Base-by-base conservation (phyloP, 73 alveolate species). In the Paramecium sexaurelia region DNA sequence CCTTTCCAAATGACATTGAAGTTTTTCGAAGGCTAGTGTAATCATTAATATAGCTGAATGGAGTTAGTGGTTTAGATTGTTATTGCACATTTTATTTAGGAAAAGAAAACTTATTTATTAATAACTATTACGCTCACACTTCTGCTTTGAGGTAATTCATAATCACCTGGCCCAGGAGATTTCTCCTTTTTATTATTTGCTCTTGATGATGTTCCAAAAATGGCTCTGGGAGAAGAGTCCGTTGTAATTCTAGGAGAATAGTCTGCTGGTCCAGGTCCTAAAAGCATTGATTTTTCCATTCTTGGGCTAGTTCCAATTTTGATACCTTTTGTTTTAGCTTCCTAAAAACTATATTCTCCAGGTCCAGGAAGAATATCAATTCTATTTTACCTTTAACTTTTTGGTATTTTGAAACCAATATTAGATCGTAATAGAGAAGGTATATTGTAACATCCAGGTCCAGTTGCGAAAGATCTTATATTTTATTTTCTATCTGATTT, bases 261-360 rank as follows among this genome's bases (percentile, higher is more conserved):
- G 19, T 78, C 90, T 43, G 55, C 73, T 10, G 90, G 90, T 7
- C 90, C 90, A 1, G 90, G 90, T 78, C 86, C 86, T 11, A 78
- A 33, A 6, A 32, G 0, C 73, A 29, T 24, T 10, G 68, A 29
- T 45, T 39, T 22, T 37, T 39, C 68, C 32, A 45, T 24, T 40
- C 73, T 37, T 26, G 55, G 90, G 10, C 90, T 22, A 9, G 43
- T 78, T 19, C 61, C 43, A 22, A 78, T 29, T 22, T 40, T 43
- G 0, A 78, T 24, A 22, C 90, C 75, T 24, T 45, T 78, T 7
- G 41, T 78, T 24, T 43, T 78, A 24, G 20, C 41, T 22, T 22
- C 43, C 7, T 10, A 22, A 20, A 29, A 43, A 33, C 61, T 24
- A 36, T 39, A 39, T 7, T 39, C 75, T 17, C 75, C 90, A 78